Percentiles rank a stretch among this genome's conserved stretches.
These are phyloP conservation scores for Triticum urartu DNA, from an alignment of 176 grass and related monocot genomes.

Conservation along the genomic window DNA sequence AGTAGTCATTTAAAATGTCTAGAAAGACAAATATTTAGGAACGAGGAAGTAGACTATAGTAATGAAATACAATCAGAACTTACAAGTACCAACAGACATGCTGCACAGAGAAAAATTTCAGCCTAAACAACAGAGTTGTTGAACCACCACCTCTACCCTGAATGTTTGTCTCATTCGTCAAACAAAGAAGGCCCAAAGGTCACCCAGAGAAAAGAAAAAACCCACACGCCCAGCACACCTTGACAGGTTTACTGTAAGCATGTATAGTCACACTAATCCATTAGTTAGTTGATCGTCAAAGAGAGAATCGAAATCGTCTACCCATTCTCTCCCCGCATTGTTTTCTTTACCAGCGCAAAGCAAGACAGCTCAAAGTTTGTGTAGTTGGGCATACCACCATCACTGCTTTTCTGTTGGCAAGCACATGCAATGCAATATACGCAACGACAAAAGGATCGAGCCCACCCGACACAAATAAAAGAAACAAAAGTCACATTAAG, in stretches of 20 bases:
- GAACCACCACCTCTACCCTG: neutral
- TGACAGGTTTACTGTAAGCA: neutral
- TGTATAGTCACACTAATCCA: neutral
- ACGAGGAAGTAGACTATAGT: neutral
- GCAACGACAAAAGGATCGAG: neutral
- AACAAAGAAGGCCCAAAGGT: neutral
- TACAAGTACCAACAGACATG: neutral
- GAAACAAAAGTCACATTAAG: neutral
- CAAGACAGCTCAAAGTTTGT: neutral
- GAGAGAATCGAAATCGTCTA: neutral
- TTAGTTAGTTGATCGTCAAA: neutral
- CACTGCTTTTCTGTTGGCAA: constrained; percentile 18
- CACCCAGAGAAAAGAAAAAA: neutral
- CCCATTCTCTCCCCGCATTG: neutral
- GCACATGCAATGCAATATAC: constrained; percentile 27
- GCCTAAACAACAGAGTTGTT: neutral
- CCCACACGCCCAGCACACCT: neutral
- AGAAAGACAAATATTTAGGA: no score
- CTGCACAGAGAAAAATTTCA: no score
- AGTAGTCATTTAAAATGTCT: no score
- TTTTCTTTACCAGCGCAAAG: constrained; percentile 2
- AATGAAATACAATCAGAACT: neutral
- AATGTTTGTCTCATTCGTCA: neutral
- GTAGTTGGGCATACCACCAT: neutral
- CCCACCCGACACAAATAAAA: neutral